These are phyloP conservation scores for Wickerhamomyces sp. DNA, from an alignment of 1,139 yeast genomes.

Conservation along the genomic window DNA sequence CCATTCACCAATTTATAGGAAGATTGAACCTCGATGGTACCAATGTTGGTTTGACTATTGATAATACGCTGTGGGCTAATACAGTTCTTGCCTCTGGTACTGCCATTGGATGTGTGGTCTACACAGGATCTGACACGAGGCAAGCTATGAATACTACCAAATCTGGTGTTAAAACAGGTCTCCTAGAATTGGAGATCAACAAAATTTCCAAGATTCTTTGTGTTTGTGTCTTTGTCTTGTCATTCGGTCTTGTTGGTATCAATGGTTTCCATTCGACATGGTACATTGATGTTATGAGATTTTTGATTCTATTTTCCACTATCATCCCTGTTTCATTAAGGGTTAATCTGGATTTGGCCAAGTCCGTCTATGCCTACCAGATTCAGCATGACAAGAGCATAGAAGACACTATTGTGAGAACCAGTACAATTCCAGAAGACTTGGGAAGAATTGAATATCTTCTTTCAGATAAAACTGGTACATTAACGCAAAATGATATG, in stretches of 20 bases:
- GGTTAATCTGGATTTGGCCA: conserved; percentile 92
- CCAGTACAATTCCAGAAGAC: conserved; percentile 97
- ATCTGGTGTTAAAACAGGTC: conserved; percentile 86
- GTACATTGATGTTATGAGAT: conserved; percentile 89
- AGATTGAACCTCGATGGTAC: conserved; percentile 52
- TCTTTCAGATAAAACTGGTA: conserved; percentile 93
- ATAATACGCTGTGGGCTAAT: conserved; percentile 96
- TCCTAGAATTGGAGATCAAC: conserved; percentile 88
- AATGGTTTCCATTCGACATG: conserved; percentile 74
- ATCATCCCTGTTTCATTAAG: conserved; percentile 94
- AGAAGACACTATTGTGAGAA: conserved; percentile 85
- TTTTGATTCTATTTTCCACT: conserved; percentile 85
- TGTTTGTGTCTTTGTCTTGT: conserved; percentile 73
- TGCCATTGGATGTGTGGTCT: conserved; percentile 80
- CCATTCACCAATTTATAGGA: conserved; percentile 79
- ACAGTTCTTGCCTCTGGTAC: conserved; percentile 94
- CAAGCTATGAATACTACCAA: conserved; percentile 90
- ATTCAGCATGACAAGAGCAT: conserved; percentile 83
- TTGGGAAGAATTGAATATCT: conserved; percentile 92
- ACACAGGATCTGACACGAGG: conserved; percentile 90
- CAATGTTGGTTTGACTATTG: conserved; percentile 69
- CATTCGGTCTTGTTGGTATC: conserved; percentile 71
- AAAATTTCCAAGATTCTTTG: conserved; percentile 83
- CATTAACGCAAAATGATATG: conserved; percentile 97
- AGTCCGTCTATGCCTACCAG: conserved; percentile 92